phyloP scores from a whole-genome alignment of 495 filamentous ascomycete species.

The Penicillium taxi region DNA sequence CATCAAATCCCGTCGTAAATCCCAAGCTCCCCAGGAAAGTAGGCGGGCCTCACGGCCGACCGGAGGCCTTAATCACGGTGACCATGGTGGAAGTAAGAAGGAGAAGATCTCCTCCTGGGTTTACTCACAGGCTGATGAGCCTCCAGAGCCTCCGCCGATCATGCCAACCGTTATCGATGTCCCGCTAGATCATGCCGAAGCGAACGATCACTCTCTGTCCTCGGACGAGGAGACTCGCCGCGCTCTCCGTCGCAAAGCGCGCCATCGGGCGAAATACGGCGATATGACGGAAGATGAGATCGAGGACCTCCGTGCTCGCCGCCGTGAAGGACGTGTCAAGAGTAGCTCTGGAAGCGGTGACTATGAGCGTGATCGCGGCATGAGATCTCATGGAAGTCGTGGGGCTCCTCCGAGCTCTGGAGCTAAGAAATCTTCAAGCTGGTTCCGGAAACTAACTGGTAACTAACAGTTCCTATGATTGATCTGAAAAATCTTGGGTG shows the following conservation, averaged over 20 bases:
- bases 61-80: conserved; percentile 17
- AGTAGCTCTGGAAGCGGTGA: conserved; percentile 38
- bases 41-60: conserved; percentile 19
- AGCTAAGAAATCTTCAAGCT: conserved; percentile 33
- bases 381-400: conserved; percentile 27
- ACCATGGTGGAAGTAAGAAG: conserved; percentile 17
- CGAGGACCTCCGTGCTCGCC: conserved; percentile 29
- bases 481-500: no score
- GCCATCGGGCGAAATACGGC: conserved; percentile 32
- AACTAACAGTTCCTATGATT: no score
- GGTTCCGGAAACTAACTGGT: conserved; percentile 45
- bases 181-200: conserved; percentile 28
- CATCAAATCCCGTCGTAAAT: conserved; percentile 24
- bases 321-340: conserved; percentile 28
- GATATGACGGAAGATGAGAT: conserved; percentile 34
- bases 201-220: conserved; percentile 31
- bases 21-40: conserved; percentile 13
- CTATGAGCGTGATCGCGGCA: conserved; percentile 36
- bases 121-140: conserved; percentile 46
- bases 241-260: conserved; percentile 28
- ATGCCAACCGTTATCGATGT: conserved; percentile 48
- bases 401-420: conserved; percentile 22
- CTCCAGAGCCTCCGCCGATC: conserved; percentile 50
- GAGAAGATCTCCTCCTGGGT: conserved; percentile 58
- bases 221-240: conserved; percentile 38